Percentiles rank a stretch among this genome's conserved stretches.
Conservation (phyloP, 1,284 basidiomycete genomes). For the Abortiporus biennis region DNA sequence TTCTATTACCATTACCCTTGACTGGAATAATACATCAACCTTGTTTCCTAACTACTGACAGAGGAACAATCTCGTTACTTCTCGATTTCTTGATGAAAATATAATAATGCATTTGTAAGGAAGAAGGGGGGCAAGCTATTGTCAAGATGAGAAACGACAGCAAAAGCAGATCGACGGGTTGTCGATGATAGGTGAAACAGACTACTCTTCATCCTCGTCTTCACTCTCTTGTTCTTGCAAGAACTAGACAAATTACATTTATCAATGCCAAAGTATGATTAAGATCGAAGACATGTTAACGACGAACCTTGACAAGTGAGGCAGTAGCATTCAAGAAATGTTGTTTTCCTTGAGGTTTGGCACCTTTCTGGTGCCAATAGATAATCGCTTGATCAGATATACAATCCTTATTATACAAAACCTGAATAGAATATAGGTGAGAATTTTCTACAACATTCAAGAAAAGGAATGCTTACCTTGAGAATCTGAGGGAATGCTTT, state of each 20-base stretch:
- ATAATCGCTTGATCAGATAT: slow-evolving; percentile 94
- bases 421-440: slow-evolving; percentile 34
- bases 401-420: slow-evolving; percentile 93
- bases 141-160: too few relatives aligned
- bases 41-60: too few relatives aligned
- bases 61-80: too few relatives aligned
- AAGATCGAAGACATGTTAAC: background rate
- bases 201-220: slow-evolving; percentile 63
- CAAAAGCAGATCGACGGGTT: too few relatives aligned
- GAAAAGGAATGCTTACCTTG: slow-evolving; percentile 47
- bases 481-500: slow-evolving; percentile 92
- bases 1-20: too few relatives aligned
- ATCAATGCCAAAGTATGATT: background rate
- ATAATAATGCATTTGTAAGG: too few relatives aligned
- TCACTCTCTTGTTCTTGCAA: slow-evolving; percentile 75
- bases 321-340: slow-evolving; percentile 90
- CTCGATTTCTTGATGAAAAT: too few relatives aligned
- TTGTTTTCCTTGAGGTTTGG: slow-evolving; percentile 90
- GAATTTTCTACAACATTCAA: background rate
- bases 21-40: too few relatives aligned
- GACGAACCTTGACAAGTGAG: slow-evolving; percentile 79
- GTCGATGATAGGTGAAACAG: too few relatives aligned
- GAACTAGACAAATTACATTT: slow-evolving; percentile 44
- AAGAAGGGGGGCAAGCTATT: too few relatives aligned
- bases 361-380: slow-evolving; percentile 96